Percentiles rank a stretch among this genome's conserved stretches.
phyloP scores from a whole-genome alignment of 345 rosid species.

The Populus nigra region DNA sequence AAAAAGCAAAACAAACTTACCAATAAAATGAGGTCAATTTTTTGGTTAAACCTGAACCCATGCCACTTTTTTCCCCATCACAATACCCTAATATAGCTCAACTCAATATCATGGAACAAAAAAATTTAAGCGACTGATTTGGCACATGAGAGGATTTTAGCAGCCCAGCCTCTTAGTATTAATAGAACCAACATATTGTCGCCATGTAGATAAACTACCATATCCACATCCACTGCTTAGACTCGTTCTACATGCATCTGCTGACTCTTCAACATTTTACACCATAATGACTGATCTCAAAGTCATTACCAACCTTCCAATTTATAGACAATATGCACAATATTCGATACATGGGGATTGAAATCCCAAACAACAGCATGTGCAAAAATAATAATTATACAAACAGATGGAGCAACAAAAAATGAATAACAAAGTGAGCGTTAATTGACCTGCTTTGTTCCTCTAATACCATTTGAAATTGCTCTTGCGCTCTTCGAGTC shows the following conservation, averaged over 20 bases:
- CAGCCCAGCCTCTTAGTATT: no score
- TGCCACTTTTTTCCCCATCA: no score
- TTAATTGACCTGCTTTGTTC: constrained; percentile 79
- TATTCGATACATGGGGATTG: not conserved
- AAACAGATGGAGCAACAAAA: constrained; percentile 12
- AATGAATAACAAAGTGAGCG: not conserved
- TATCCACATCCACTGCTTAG: not conserved
- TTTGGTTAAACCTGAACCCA: no score
- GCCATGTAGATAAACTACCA: not conserved
- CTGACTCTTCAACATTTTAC: not conserved
- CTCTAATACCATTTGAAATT: constrained; percentile 88
- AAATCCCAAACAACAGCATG: not conserved
- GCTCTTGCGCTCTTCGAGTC: constrained; percentile 96
- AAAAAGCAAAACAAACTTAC: no score
- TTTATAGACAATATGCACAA: not conserved
- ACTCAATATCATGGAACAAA: no score
- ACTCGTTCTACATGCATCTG: not conserved
- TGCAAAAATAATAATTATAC: not conserved
- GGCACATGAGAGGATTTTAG: no score
- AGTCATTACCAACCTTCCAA: not conserved
- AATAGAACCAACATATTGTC: not conserved
- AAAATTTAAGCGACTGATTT: no score
- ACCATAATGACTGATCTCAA: not conserved
- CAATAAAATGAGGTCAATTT: no score
- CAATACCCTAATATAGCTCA: no score